phyloP scores from a whole-genome alignment of 2,329 filamentous ascomycete species.

The Pochonia chlamydosporia region DNA sequence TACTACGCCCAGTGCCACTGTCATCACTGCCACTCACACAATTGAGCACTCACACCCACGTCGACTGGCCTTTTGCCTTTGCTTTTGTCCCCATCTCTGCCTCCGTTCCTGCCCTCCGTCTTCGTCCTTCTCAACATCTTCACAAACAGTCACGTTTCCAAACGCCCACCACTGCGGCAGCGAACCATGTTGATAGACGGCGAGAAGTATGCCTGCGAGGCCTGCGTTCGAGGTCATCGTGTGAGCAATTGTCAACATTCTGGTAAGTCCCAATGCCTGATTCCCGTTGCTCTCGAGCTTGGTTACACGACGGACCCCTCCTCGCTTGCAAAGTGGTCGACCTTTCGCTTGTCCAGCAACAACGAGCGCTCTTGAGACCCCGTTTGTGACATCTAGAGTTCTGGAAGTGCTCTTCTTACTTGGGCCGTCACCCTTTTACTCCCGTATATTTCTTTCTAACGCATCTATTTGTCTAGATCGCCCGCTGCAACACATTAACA shows the following conservation, averaged over 20 bases:
- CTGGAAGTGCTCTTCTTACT: slow-evolving; percentile 5
- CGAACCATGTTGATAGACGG: slow-evolving; percentile 75
- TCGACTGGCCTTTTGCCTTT: slow-evolving; percentile 2
- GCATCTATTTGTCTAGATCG: slow-evolving; percentile 57
- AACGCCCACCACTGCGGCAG: not conserved
- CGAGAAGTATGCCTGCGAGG: slow-evolving; percentile 96
- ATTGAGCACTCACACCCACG: slow-evolving; percentile 5
- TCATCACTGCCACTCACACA: slow-evolving; percentile 3
- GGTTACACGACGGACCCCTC: slow-evolving; percentile 3
- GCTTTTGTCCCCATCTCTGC: not conserved
- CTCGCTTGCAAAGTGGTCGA: not conserved
- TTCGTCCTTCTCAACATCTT: slow-evolving; percentile 5
- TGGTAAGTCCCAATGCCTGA: slow-evolving; percentile 55
- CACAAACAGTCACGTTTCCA: not conserved
- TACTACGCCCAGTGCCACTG: slow-evolving; percentile 2
- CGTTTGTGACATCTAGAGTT: not conserved
- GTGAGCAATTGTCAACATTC: slow-evolving; percentile 97
- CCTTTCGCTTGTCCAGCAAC: not conserved
- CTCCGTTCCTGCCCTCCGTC: not conserved
- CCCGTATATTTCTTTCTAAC: not conserved
- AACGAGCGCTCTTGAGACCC: not conserved
- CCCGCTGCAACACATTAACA: slow-evolving; percentile 89
- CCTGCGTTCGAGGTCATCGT: slow-evolving; percentile 95
- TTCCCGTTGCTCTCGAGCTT: not conserved
- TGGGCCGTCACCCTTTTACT: not conserved